phyloP scores from a whole-genome alignment of 2,329 filamentous ascomycete species.

The Ophiostoma sp. region DNA sequence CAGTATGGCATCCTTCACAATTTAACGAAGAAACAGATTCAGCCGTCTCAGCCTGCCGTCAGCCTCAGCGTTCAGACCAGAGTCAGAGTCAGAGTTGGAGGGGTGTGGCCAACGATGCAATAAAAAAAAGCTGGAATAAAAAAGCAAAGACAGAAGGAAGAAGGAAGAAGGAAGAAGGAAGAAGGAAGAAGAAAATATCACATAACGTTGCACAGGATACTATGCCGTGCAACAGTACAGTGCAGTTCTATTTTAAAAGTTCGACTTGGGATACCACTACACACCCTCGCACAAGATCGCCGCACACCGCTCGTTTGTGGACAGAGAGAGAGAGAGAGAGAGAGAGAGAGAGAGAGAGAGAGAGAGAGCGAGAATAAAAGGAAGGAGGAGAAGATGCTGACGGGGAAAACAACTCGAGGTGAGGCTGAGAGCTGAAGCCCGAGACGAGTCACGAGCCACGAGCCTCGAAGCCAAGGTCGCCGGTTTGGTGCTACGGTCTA shows the following conservation, averaged over 20 bases:
- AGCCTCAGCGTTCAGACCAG: not conserved
- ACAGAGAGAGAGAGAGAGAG: not conserved
- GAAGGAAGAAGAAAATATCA: not conserved
- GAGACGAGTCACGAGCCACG: not conserved
- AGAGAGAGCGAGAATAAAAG: not conserved
- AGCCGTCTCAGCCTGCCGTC: slow-evolving; percentile 3
- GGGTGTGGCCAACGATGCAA: not conserved
- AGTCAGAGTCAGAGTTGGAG: not conserved
- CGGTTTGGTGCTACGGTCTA: not conserved
- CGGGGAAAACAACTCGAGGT: not conserved
- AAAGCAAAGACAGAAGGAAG: not conserved
- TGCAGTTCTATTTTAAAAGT: slow-evolving; percentile 7
- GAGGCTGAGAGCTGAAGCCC: slow-evolving; percentile 10
- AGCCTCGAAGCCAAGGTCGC: not conserved
- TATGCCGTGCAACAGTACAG: not conserved
- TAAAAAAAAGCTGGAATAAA: not conserved
- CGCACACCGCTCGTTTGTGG: not conserved
- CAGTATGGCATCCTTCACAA: too few relatives aligned
- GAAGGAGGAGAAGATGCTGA: not conserved
- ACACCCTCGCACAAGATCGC: not conserved
- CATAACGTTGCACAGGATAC: slow-evolving; percentile 1
- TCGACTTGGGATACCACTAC: too few relatives aligned
- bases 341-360: not conserved
- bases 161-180: not conserved
- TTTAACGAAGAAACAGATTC: not conserved